These are phyloP conservation scores for Carex littledalei DNA, from an alignment of 176 grass and related monocot species.

Conservation along the genomic window DNA sequence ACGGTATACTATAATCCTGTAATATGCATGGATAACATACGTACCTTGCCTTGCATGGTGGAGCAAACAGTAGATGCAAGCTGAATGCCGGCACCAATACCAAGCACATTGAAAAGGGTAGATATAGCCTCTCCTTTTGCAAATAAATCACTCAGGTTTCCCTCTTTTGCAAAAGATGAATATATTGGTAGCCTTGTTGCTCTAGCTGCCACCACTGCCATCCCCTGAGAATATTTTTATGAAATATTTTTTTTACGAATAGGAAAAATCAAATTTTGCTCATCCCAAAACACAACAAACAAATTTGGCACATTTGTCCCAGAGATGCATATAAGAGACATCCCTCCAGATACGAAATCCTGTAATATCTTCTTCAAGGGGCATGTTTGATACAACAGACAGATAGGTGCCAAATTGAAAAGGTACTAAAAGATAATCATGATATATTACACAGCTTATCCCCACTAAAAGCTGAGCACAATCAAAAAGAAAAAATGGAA, in stretches of 20 bases:
- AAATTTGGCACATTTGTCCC: neutral
- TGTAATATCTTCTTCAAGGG: neutral
- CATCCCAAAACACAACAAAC: neutral
- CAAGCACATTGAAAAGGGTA: slow-evolving; percentile 89
- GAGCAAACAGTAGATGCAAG: slow-evolving; percentile 87
- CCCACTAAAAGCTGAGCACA: neutral
- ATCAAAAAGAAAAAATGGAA: neutral
- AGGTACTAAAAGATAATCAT: neutral
- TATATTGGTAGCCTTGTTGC: slow-evolving; percentile 92
- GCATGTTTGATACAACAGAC: neutral
- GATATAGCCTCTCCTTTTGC: slow-evolving; percentile 98
- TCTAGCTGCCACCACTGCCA: slow-evolving; percentile 88
- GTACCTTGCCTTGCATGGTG: slow-evolving; percentile 89
- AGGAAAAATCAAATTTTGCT: neutral
- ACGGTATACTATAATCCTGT: neutral
- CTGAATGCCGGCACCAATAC: slow-evolving; percentile 76
- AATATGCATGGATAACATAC: neutral
- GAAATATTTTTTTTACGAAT: neutral
- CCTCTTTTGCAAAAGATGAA: slow-evolving; percentile 96
- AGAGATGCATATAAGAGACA: neutral
- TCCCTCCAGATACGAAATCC: neutral
- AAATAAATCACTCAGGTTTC: slow-evolving; percentile 96
- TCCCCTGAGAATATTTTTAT: slow-evolving; percentile 46
- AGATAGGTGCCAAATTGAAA: neutral
- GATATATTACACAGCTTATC: neutral